Evolutionary conservation across 2,329 filamentous ascomycete genomes (phyloP).

Genomic region (Penicillium hordei): DNA sequence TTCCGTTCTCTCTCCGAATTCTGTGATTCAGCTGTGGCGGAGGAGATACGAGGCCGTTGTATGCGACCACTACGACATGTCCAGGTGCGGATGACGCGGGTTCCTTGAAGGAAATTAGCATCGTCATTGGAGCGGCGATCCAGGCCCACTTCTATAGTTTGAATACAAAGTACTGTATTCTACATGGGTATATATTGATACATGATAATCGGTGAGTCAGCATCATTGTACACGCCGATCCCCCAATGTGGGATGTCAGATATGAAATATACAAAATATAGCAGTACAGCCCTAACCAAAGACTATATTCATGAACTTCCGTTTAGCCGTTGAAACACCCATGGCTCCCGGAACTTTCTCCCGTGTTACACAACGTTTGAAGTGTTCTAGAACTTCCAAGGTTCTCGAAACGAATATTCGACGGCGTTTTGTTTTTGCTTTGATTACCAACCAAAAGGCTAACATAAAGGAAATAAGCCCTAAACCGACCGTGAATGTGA

Average conservation of each 20-base stretch:
- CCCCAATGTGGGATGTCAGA: not conserved
- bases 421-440: not conserved
- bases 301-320: not conserved
- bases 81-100: conserved; percentile 24
- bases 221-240: conserved; percentile 15
- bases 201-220: not conserved
- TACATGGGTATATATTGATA: not conserved
- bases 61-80: conserved; percentile 1
- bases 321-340: not conserved
- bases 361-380: not conserved
- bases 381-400: not conserved
- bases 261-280: too few relatives aligned
- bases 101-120: conserved; percentile 23
- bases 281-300: not conserved
- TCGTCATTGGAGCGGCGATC: conserved; percentile 27
- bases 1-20: not conserved
- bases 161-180: conserved; percentile 14
- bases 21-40: not conserved
- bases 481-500: not conserved
- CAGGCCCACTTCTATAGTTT: conserved; percentile 22
- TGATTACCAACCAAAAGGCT: not conserved
- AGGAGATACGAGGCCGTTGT: not conserved
- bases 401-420: too few relatives aligned
- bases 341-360: not conserved
- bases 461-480: not conserved